Conservation (phyloP, 2,329 filamentous ascomycete genomes). For the Colletotrichum simmondsii region DNA sequence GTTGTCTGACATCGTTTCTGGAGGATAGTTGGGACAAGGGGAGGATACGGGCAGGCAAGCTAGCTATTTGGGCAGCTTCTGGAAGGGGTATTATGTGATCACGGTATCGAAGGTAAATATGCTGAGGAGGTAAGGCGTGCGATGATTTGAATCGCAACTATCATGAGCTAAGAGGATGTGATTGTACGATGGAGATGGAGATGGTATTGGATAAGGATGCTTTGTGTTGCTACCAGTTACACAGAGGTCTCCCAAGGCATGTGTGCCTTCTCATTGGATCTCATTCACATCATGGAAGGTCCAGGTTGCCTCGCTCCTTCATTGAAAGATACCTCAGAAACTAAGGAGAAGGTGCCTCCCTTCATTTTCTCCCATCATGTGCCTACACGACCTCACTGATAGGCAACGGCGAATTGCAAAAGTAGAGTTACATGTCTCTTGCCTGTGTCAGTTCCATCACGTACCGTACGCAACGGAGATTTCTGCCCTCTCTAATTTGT, state of each 20-base stretch:
- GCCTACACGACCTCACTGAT: background rate
- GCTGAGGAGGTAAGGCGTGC: background rate
- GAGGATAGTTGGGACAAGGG: too few relatives aligned
- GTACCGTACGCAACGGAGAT: background rate
- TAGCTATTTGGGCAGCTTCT: background rate
- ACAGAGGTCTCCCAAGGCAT: background rate
- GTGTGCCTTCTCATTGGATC: background rate
- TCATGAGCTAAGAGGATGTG: background rate
- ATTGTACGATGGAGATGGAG: background rate
- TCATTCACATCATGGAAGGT: background rate
- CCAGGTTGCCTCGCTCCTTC: background rate
- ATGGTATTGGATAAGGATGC: background rate
- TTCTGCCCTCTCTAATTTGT: background rate
- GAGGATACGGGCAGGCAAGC: background rate
- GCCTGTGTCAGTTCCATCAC: background rate
- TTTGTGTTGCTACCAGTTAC: background rate
- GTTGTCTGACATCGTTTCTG: background rate
- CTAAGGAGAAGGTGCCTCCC: background rate
- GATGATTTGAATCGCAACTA: background rate
- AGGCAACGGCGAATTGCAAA: background rate
- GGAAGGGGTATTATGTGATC: background rate
- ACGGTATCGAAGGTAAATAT: background rate
- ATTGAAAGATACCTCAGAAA: background rate
- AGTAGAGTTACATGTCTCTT: background rate
- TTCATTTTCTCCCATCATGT: too few relatives aligned